These are phyloP conservation scores for Lavandula angustifolia DNA, from an alignment of 257 asterid species.

Conservation along the genomic window DNA sequence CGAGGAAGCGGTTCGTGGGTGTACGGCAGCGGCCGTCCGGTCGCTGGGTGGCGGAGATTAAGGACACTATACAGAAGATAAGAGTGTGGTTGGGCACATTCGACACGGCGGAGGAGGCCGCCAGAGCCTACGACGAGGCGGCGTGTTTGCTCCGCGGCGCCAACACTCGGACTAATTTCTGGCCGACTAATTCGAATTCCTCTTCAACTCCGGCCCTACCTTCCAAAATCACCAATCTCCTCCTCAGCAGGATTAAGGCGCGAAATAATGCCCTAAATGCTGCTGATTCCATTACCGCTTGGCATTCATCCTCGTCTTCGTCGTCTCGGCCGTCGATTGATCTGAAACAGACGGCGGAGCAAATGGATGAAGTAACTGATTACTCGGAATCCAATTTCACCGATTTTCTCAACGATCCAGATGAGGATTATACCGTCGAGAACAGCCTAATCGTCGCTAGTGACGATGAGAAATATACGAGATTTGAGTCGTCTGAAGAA, in stretches of 20 bases:
- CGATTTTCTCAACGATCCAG: constrained; percentile 61
- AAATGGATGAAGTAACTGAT: constrained; percentile 37
- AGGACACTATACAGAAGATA: constrained; percentile 75
- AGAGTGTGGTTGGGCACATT: constrained; percentile 81
- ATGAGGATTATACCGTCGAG: constrained; percentile 38
- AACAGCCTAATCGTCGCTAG: not conserved
- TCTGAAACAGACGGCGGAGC: constrained; percentile 23
- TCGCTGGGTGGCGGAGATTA: constrained; percentile 86
- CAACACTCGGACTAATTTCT: constrained; percentile 77
- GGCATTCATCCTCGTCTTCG: constrained; percentile 19
- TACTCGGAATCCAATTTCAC: constrained; percentile 51
- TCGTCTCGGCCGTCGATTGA: not conserved
- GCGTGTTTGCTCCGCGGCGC: constrained; percentile 90
- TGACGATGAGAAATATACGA: constrained; percentile 12
- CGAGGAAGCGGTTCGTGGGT: constrained; percentile 67
- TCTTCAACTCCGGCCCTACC: constrained; percentile 63
- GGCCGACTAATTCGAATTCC: constrained; percentile 56
- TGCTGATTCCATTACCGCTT: constrained; percentile 4
- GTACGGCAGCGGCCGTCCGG: constrained; percentile 83
- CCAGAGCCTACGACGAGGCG: constrained; percentile 77
- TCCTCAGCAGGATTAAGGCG: constrained; percentile 64
- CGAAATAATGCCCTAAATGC: constrained; percentile 49
- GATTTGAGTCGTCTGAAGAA: constrained; percentile 23
- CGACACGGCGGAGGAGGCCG: constrained; percentile 84
- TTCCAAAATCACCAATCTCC: constrained; percentile 70